Base-by-base conservation (phyloP, 192 early-diverging fungal species). In the Coemansia sp. region DNA sequence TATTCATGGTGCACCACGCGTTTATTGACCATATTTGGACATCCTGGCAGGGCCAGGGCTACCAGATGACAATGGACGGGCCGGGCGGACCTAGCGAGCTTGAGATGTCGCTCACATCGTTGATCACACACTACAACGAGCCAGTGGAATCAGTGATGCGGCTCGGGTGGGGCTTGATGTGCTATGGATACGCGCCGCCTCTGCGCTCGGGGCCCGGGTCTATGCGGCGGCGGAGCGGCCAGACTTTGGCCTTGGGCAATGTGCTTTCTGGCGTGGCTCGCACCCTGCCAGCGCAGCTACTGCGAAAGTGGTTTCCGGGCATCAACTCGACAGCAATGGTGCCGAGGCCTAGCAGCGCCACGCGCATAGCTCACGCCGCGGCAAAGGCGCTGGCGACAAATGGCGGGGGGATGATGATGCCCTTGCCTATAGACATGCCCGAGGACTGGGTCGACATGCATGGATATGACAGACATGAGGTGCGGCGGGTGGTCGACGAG, bases 1-100 rank as follows among this genome's bases (percentile, higher is more conserved):
- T 60, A 9, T 85, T 85, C 70, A 76, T 70, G 70, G 46, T 85
- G 20, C 84, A 85, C 56, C 84, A 85, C 45, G 67, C 84, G 38
- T 76, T 79, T 63, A 73, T 85, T 20, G 84, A 85, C 38, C 73
- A 73, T 25, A 38, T 85, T 62, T 85, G 84, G 83, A 60, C 64
- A 19, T 73, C 74, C 38, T 85, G 83, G 83, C 84, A 85, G 76
- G 53, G 70, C 60, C 64, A 70, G 66, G 64, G 62, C 61, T 56
- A 65, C 61, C 29, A 66, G 65, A 73, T 68, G 73, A 68, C 75
- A 29, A 77, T 74, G 73, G 70, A 75, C 37, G 79, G 80, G 3
- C 70, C 69, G 17, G 62, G 45, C 24, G 22, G 4, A 20, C 24
- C 49, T 1, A 32, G 62, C 3, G 37, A 36, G 20, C 24, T 6